phyloP scores from a whole-genome alignment of 1,284 basidiomycete species.

The Kalmanozyma brasiliensis region DNA sequence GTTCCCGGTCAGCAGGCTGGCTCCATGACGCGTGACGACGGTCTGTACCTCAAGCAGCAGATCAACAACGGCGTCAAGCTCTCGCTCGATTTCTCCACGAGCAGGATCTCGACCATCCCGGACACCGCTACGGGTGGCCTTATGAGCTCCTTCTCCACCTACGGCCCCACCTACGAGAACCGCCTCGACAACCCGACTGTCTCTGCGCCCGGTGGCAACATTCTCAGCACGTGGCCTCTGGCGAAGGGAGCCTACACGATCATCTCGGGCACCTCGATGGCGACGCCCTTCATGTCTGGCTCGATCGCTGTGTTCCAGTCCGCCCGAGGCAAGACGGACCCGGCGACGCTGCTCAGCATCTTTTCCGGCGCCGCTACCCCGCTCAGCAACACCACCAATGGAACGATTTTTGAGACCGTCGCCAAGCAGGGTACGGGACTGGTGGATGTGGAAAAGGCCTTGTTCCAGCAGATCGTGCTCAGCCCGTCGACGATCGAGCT shows the following conservation, averaged over 20 bases:
- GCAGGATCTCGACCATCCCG: conserved; percentile 58
- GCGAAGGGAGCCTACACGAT: conserved; percentile 69
- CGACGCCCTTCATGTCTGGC: conserved; percentile 73
- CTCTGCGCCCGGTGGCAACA: conserved; percentile 74
- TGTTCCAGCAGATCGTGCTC: conserved; percentile 72
- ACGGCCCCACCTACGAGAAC: conserved; percentile 75
- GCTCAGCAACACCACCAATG: conserved; percentile 71
- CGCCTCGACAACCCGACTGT: conserved; percentile 73
- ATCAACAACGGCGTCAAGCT: conserved; percentile 70
- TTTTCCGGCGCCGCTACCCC: conserved; percentile 75
- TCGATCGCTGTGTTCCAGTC: conserved; percentile 75
- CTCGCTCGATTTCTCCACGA: conserved; percentile 73
- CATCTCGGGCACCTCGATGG: conserved; percentile 69
- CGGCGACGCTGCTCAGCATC: conserved; percentile 69
- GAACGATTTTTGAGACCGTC: conserved; percentile 73
- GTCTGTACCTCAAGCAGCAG: conserved; percentile 68
- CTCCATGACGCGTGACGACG: conserved; percentile 48
- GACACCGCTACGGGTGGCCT: conserved; percentile 72
- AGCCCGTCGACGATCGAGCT: conserved; percentile 75
- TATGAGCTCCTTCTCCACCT: conserved; percentile 73
- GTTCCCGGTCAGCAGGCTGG: conserved; percentile 46
- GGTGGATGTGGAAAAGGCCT: conserved; percentile 75
- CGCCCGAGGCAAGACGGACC: conserved; percentile 69
- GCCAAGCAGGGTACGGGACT: conserved; percentile 77
- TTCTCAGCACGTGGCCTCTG: conserved; percentile 60